Evolutionary conservation across 768 basidiomycete genomes (phyloP).

Genomic region (Hirschioporus abietinus): DNA sequence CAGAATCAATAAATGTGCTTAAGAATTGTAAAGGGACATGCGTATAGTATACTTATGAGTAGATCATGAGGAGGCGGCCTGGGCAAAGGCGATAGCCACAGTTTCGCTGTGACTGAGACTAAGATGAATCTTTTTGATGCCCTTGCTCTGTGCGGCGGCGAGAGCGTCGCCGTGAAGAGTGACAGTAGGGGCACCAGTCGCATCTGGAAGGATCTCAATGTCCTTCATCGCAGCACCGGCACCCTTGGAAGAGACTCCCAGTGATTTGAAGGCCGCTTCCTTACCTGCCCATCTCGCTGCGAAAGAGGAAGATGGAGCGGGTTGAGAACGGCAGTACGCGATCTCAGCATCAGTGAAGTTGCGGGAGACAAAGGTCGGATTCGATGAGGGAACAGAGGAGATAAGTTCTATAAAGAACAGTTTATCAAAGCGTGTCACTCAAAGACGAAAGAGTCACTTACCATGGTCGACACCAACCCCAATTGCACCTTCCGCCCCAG

Average conservation of each 20-base stretch:
- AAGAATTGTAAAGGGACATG: neutral
- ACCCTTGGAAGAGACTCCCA: conserved; percentile 85
- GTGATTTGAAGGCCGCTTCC: conserved; percentile 95
- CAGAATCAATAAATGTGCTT: neutral
- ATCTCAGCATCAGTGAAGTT: conserved; percentile 93
- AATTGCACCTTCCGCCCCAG: conserved; percentile 40
- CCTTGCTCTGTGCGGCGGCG: conserved; percentile 63
- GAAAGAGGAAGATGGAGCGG: conserved; percentile 84
- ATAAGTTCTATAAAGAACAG: conserved; percentile 65
- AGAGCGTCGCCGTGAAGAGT: conserved; percentile 76
- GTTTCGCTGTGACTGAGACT: conserved; percentile 94
- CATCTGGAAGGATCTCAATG: conserved; percentile 85
- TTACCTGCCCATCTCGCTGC: conserved; percentile 98
- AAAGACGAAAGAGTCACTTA: conserved; percentile 26
- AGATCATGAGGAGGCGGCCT: conserved; percentile 43
- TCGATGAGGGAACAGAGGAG: conserved; percentile 84
- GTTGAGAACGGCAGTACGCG: conserved; percentile 80
- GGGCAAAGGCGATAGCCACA: conserved; percentile 84
- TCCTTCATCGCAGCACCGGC: conserved; percentile 95
- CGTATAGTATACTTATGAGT: neutral
- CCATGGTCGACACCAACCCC: conserved; percentile 92
- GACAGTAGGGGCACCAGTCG: conserved; percentile 74
- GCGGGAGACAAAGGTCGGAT: conserved; percentile 78
- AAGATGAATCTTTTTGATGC: conserved; percentile 69
- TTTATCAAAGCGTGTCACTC: conserved; percentile 10